phyloP scores from a whole-genome alignment of 192 early-diverging fungal genomes.

The Rhizoclosmatium sp. region DNA sequence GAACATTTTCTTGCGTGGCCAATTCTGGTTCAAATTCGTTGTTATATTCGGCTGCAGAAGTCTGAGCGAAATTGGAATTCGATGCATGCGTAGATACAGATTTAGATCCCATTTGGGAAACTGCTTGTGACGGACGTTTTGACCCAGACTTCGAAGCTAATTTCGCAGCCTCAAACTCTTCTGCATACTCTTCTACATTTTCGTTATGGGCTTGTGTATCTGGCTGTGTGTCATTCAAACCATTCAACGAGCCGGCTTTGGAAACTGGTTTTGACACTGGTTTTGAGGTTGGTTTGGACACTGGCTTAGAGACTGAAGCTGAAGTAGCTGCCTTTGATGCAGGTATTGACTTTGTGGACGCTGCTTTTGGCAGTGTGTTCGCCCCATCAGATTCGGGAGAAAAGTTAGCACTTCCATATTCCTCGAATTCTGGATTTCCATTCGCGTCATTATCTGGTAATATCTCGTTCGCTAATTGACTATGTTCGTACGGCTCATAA shows the following conservation, averaged over 20 bases:
- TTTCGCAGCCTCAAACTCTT: neutral
- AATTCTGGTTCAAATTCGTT: neutral
- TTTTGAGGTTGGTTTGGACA: neutral
- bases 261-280: slow-evolving; percentile 11
- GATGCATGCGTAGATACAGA: neutral
- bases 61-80: neutral
- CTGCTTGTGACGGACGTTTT: neutral
- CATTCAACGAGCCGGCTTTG: neutral
- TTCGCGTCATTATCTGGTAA: neutral
- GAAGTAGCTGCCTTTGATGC: neutral
- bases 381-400: no score
- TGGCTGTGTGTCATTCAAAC: neutral
- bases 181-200: no score
- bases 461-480: neutral
- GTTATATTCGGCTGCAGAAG: neutral
- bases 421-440: neutral
- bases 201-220: no score
- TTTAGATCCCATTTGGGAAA: neutral
- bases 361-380: no score
- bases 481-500: no score
- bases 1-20: neutral
- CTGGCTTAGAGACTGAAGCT: neutral
- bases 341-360: no score
- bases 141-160: neutral
- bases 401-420: no score